These are phyloP conservation scores for Lichtheimia hyalospora DNA, from an alignment of 371 early-diverging fungal genomes.

Conservation along the genomic window DNA sequence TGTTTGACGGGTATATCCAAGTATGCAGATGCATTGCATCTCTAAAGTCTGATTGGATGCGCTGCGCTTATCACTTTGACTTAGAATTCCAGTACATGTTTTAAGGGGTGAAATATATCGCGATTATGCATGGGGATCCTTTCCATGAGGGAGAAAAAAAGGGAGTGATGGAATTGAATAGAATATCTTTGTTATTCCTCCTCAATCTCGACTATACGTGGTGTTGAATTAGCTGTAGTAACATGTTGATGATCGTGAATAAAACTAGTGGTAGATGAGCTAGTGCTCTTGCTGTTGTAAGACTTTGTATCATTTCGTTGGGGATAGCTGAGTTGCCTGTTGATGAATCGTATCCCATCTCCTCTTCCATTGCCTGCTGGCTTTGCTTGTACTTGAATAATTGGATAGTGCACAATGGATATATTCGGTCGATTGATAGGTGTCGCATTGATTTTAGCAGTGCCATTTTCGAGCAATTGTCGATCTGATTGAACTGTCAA, in stretches of 20 bases:
- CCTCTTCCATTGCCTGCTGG: neutral
- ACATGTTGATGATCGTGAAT: no score
- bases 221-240: neutral
- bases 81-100: neutral
- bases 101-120: neutral
- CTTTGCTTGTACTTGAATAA: slow-evolving; percentile 17
- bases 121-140: neutral
- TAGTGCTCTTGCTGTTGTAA: no score
- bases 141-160: no score
- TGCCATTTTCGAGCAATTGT: neutral
- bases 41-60: slow-evolving; percentile 14
- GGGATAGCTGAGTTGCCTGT: slow-evolving; percentile 6
- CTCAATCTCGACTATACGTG: slow-evolving; percentile 7
- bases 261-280: no score
- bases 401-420: slow-evolving; percentile 13
- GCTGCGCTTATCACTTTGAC: slow-evolving; percentile 19
- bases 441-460: neutral
- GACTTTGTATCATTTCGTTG: no score
- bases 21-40: slow-evolving; percentile 15
- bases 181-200: neutral
- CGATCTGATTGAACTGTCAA: slow-evolving; percentile 7
- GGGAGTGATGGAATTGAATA: no score
- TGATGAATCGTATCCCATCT: slow-evolving; percentile 6
- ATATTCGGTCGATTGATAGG: neutral
- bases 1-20: slow-evolving; percentile 36